Evolutionary conservation across 2,329 filamentous ascomycete genomes (phyloP).

Genomic region (Botrytis deweyae): DNA sequence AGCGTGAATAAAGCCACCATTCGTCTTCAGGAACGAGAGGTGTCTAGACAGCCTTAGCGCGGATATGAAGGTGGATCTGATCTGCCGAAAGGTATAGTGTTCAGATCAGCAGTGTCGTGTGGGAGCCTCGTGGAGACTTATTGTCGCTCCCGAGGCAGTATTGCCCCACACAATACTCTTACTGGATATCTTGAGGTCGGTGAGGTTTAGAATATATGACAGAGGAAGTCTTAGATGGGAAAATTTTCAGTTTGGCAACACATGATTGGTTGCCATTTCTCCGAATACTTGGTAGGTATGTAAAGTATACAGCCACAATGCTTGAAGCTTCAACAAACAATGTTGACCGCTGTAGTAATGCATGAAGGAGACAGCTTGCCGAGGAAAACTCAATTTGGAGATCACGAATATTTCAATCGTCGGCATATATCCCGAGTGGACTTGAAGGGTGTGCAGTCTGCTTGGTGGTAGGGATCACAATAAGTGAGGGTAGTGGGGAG

Average conservation of each 20-base stretch:
- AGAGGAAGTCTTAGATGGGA: background rate
- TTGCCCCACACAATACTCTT: background rate
- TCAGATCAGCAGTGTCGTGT: background rate
- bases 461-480: background rate
- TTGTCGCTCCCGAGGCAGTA: background rate
- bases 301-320: background rate
- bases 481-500: background rate
- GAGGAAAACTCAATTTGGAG: background rate
- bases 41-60: conserved; percentile 4
- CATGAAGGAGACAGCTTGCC: background rate
- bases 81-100: background rate
- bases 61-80: background rate
- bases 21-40: background rate
- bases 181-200: background rate
- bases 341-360: background rate
- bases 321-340: background rate
- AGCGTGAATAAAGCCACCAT: background rate
- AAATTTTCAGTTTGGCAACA: background rate
- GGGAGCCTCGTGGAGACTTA: background rate
- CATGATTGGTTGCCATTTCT: background rate
- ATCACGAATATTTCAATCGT: background rate
- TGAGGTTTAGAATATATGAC: conserved; percentile 6
- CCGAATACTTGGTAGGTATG: background rate
- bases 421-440: background rate
- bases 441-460: background rate